These are phyloP conservation scores for Mycena alexandri DNA, from an alignment of 768 basidiomycete species.

Conservation along the genomic window DNA sequence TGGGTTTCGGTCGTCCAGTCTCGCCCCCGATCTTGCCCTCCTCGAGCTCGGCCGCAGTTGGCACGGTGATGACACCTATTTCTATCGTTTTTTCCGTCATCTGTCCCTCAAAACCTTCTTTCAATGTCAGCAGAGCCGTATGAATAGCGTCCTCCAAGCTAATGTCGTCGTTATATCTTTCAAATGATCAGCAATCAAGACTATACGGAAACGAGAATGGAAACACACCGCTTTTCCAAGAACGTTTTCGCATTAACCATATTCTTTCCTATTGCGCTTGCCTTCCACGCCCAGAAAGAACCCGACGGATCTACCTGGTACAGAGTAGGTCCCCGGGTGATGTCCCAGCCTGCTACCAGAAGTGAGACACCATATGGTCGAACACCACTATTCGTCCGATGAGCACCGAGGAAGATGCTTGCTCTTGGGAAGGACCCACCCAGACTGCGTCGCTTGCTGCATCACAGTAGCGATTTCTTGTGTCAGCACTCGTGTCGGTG, in stretches of 20 bases:
- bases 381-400: conserved; percentile 81
- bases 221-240: conserved; percentile 92
- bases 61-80: conserved; percentile 95
- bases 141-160: conserved; percentile 99
- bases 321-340: conserved; percentile 92
- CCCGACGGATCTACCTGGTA: conserved; percentile 99
- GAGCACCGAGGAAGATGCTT: conserved; percentile 42
- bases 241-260: conserved; percentile 99
- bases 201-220: conserved; percentile 10
- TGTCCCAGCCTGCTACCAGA: conserved; percentile 97
- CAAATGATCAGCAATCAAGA: conserved; percentile 38
- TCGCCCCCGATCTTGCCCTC: conserved; percentile 77
- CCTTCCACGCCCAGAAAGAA: conserved; percentile 99
- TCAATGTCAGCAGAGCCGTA: conserved; percentile 95
- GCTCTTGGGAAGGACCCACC: conserved; percentile 64
- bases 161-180: conserved; percentile 98
- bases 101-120: conserved; percentile 99
- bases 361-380: conserved; percentile 99
- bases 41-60: conserved; percentile 76
- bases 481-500: conserved; percentile 94
- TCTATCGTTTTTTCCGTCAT: conserved; percentile 99
- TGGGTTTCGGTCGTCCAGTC: conserved; percentile 81
- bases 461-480: conserved; percentile 98
- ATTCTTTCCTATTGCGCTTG: conserved; percentile 99
- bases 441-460: conserved; percentile 99